Conservation (phyloP, 106 monocot species). For the Dendrobium catenatum region DNA sequence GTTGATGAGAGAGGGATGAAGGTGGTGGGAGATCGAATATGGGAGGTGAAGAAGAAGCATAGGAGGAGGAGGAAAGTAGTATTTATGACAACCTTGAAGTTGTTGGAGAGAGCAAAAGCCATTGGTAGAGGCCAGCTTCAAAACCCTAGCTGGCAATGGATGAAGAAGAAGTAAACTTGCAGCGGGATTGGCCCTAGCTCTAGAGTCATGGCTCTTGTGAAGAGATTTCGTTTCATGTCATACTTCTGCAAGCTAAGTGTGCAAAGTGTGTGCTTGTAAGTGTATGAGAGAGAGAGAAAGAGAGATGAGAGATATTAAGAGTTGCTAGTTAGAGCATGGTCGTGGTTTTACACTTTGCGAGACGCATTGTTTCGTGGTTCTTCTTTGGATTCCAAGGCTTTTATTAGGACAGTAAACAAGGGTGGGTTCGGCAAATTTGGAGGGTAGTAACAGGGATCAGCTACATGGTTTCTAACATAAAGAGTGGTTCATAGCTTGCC, state of each 20-base stretch:
- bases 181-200: background rate
- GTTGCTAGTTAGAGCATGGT: background rate
- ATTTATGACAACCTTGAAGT: slow-evolving; percentile 16
- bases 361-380: background rate
- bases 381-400: slow-evolving; percentile 5
- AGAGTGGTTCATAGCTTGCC: too few species aligned
- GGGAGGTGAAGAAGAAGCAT: slow-evolving; percentile 26
- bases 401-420: background rate
- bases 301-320: background rate
- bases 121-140: background rate
- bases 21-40: slow-evolving; percentile 28
- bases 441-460: too few species aligned
- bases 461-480: too few species aligned
- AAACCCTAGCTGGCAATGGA: background rate
- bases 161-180: background rate
- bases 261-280: background rate
- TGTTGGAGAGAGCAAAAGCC: slow-evolving; percentile 12
- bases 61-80: slow-evolving; percentile 20
- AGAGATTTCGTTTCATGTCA: background rate
- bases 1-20: slow-evolving; percentile 1
- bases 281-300: too few species aligned
- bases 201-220: background rate
- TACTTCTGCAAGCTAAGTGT: background rate
- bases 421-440: too few species aligned
- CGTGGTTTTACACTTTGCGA: too few species aligned